A percentile compares a stretch with the other conserved stretches of the same genome.
Conservation (phyloP, 1,284 basidiomycete species). For the Gomphus bonarii region DNA sequence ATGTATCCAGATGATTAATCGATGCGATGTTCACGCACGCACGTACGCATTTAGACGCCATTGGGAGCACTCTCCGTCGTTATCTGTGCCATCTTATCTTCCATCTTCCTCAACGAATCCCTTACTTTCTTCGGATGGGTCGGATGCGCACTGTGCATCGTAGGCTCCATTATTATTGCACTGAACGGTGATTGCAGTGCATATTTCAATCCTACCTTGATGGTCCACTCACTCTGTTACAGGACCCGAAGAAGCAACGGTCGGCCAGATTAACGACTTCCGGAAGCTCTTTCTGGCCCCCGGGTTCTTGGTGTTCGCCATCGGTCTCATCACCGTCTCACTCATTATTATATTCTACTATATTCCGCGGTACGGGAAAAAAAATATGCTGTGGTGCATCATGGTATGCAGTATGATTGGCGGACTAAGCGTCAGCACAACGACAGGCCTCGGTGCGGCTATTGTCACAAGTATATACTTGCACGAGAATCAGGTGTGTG, state of each 20-base stretch:
- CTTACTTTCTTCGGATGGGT: slow-evolving; percentile 90
- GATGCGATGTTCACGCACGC: neutral
- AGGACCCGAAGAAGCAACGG: slow-evolving; percentile 75
- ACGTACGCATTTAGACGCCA: slow-evolving; percentile 53
- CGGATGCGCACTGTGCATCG: slow-evolving; percentile 83
- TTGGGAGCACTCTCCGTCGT: slow-evolving; percentile 95
- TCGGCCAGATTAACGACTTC: slow-evolving; percentile 76
- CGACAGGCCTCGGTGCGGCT: slow-evolving; percentile 85
- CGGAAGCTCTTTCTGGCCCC: slow-evolving; percentile 77
- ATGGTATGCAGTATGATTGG: slow-evolving; percentile 93
- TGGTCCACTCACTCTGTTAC: neutral
- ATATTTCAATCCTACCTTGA: neutral
- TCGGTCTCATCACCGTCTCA: slow-evolving; percentile 50
- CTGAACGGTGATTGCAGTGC: slow-evolving; percentile 43
- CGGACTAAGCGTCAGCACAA: slow-evolving; percentile 92
- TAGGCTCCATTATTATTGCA: slow-evolving; percentile 83
- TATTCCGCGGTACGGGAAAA: slow-evolving; percentile 76
- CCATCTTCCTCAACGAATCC: slow-evolving; percentile 87
- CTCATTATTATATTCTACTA: slow-evolving; percentile 70
- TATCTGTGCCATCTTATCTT: slow-evolving; percentile 88
- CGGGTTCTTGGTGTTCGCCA: slow-evolving; percentile 76
- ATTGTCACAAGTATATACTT: slow-evolving; percentile 74
- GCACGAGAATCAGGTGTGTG: slow-evolving; percentile 74
- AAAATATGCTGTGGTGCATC: slow-evolving; percentile 95
- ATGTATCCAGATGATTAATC: slow-evolving; percentile 26